Percentiles rank a stretch among this genome's conserved stretches.
Conservation (phyloP, 164 flowering plant genomes). For the Hamamelis virginiana region DNA sequence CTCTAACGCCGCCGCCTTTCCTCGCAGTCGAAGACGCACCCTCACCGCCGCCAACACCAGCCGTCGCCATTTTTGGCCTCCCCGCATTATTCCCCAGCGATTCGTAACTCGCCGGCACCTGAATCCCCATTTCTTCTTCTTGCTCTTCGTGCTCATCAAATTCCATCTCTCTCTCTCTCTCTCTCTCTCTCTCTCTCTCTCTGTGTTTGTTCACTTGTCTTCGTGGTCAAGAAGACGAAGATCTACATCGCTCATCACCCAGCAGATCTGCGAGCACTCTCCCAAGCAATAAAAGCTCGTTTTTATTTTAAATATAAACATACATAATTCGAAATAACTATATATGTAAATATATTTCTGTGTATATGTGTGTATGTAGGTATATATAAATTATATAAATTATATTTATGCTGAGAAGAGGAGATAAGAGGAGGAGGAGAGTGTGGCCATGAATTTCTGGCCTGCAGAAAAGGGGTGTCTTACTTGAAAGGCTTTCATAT, state of each 20-base stretch:
- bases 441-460: constrained; percentile 53
- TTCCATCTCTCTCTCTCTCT: constrained; percentile 26
- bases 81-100: constrained; percentile 28
- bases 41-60: constrained; percentile 10
- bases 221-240: background rate
- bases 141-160: constrained; percentile 57
- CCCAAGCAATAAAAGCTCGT: background rate
- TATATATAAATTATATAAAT: background rate
- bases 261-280: background rate
- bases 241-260: background rate
- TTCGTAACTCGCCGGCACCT: constrained; percentile 35
- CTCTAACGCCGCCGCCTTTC: background rate
- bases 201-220: background rate
- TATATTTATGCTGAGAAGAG: constrained; percentile 13
- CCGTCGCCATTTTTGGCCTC: constrained; percentile 14
- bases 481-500: constrained; percentile 27
- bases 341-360: too few species aligned
- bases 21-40: constrained; percentile 6
- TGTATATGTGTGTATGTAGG: background rate
- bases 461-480: constrained; percentile 28
- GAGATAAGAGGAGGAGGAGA: constrained; percentile 41
- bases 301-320: background rate
- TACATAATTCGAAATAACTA: too few species aligned
- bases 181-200: background rate
- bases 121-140: constrained; percentile 48